Evolutionary conservation across 805 yeast species (phyloP).

Genomic region (Maudiozyma barnettii): DNA sequence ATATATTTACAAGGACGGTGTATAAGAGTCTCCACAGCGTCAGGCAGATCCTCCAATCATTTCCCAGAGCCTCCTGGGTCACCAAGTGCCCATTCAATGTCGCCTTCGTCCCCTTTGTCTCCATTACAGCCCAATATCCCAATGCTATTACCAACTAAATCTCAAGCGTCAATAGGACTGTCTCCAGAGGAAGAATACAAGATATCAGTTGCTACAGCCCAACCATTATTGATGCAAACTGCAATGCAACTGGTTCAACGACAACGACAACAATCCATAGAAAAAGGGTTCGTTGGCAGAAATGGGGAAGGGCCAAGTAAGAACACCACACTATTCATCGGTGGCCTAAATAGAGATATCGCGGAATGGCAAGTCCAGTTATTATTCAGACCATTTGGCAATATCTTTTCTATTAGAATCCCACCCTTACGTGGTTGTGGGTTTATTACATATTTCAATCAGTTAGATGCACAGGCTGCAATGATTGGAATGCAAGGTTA

Average conservation of each 20-base stretch:
- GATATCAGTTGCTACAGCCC: no score
- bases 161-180: background rate
- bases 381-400: conserved; percentile 67
- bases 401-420: conserved; percentile 56
- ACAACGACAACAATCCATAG: background rate
- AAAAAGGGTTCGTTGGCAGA: background rate
- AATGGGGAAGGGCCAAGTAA: background rate
- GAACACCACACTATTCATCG: conserved; percentile 54
- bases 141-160: no score
- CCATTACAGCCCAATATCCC: no score
- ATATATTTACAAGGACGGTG: conserved; percentile 73
- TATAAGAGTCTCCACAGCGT: conserved; percentile 49
- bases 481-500: conserved; percentile 74
- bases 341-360: conserved; percentile 57
- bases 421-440: conserved; percentile 71
- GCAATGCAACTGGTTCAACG: background rate
- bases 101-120: no score
- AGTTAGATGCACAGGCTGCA: conserved; percentile 71
- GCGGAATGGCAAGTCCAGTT: conserved; percentile 51
- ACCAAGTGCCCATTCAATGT: no score
- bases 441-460: conserved; percentile 54
- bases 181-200: background rate
- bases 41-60: background rate
- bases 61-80: no score
- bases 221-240: conserved; percentile 5